Percentiles rank a stretch among this genome's conserved stretches.
Conservation (phyloP, 352 stramenopile species). For the Globisporangium nodosum region DNA sequence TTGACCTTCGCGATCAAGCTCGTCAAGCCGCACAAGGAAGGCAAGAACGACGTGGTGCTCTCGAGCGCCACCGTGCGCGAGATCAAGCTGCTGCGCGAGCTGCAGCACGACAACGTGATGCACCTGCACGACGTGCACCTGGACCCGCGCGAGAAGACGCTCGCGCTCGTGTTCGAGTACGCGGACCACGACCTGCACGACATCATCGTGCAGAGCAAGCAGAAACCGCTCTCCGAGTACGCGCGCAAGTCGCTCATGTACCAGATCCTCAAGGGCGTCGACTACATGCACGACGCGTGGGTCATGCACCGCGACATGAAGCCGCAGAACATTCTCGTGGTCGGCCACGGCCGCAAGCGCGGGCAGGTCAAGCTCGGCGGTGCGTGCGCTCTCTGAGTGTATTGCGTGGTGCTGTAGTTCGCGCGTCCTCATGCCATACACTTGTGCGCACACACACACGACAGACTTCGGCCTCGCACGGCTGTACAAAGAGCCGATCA, state of each 20-base stretch:
- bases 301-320: slow-evolving; percentile 95
- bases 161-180: slow-evolving; percentile 88
- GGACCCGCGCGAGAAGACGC: slow-evolving; percentile 74
- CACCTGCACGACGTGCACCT: slow-evolving; percentile 84
- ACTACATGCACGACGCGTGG: slow-evolving; percentile 92
- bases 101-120: slow-evolving; percentile 86
- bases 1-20: slow-evolving; percentile 87
- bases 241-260: slow-evolving; percentile 92
- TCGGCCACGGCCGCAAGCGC: slow-evolving; percentile 74
- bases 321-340: slow-evolving; percentile 91
- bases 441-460: background rate
- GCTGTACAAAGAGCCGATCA: slow-evolving; percentile 87
- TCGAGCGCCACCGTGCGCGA: slow-evolving; percentile 86
- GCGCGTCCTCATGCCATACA: too few species aligned
- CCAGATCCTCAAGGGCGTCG: slow-evolving; percentile 89
- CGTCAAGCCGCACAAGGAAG: slow-evolving; percentile 88
- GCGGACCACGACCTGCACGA: slow-evolving; percentile 87
- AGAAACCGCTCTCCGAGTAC: slow-evolving; percentile 87
- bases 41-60: slow-evolving; percentile 86
- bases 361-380: slow-evolving; percentile 80
- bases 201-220: slow-evolving; percentile 85
- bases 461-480: slow-evolving; percentile 83
- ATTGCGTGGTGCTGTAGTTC: too few species aligned
- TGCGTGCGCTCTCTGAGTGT: slow-evolving; percentile 9
- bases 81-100: slow-evolving; percentile 86